These are phyloP conservation scores for Aureobasidium pullulans DNA, from an alignment of 2,329 filamentous ascomycete species.

Conservation along the genomic window DNA sequence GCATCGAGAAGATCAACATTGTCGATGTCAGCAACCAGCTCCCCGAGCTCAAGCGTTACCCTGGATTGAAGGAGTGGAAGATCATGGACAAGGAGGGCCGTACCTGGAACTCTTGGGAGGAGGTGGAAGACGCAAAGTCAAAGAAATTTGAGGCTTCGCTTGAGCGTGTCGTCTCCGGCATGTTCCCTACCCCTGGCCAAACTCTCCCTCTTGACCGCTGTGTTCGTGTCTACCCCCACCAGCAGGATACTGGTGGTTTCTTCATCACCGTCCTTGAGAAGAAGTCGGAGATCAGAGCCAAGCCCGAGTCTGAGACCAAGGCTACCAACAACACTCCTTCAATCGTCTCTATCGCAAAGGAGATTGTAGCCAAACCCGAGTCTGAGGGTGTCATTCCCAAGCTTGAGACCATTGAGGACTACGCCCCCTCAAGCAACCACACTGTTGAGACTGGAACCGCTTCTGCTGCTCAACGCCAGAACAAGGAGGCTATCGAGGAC, in stretches of 20 bases:
- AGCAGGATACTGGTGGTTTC: constrained; percentile 94
- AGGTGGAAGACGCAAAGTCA: constrained; percentile 61
- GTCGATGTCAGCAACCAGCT: constrained; percentile 76
- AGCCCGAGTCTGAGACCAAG: constrained; percentile 56
- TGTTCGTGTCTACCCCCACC: constrained; percentile 89
- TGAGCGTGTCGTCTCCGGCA: constrained; percentile 64
- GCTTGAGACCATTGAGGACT: constrained; percentile 24
- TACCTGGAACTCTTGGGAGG: constrained; percentile 74
- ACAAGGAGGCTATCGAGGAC: constrained; percentile 16
- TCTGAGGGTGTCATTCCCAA: constrained; percentile 23
- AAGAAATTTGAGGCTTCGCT: constrained; percentile 53
- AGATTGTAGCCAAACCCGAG: constrained; percentile 29
- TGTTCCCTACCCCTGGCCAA: constrained; percentile 65
- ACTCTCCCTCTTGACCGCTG: constrained; percentile 77
- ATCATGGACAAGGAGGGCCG: constrained; percentile 81
- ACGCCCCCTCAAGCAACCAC: constrained; percentile 23
- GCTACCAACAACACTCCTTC: constrained; percentile 18
- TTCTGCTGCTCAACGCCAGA: constrained; percentile 21
- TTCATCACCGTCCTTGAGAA: constrained; percentile 96
- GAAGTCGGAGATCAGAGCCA: constrained; percentile 73
- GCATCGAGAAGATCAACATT: constrained; percentile 70
- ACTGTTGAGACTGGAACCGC: constrained; percentile 17
- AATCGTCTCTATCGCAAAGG: constrained; percentile 31
- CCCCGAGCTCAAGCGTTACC: constrained; percentile 64
- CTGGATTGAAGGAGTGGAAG: constrained; percentile 76